phyloP scores from a whole-genome alignment of 2,329 filamentous ascomycete species.

The Arthrobotrys pseudoclavata region DNA sequence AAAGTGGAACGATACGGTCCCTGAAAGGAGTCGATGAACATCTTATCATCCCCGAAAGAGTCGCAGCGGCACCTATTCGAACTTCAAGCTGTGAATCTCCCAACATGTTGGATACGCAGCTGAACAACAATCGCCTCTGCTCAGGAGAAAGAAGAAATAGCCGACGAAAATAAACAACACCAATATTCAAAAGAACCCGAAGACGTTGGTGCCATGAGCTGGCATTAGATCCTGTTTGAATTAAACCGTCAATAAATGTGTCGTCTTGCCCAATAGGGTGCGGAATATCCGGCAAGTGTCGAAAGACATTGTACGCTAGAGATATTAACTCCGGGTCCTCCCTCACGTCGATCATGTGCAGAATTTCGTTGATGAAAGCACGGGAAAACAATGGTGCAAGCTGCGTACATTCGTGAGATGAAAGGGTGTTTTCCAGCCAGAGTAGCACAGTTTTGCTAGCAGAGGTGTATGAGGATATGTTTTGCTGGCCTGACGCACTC shows the following conservation, averaged over 20 bases:
- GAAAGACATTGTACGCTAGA: conserved; percentile 95
- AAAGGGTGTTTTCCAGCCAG: conserved; percentile 92
- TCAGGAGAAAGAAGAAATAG: conserved; percentile 84
- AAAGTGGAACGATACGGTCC: conserved; percentile 78
- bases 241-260: conserved; percentile 85
- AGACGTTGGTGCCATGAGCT: conserved; percentile 95
- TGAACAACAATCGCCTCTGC: conserved; percentile 85
- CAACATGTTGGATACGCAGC: conserved; percentile 95
- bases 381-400: conserved; percentile 91
- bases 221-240: conserved; percentile 86
- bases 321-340: conserved; percentile 96
- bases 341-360: conserved; percentile 99
- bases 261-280: conserved; percentile 88
- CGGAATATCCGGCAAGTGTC: conserved; percentile 94
- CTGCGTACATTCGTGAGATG: conserved; percentile 91
- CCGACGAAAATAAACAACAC: conserved; percentile 97
- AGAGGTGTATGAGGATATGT: conserved; percentile 92
- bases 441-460: conserved; percentile 95
- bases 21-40: conserved; percentile 88
- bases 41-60: conserved; percentile 95
- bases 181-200: conserved; percentile 95
- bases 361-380: conserved; percentile 87
- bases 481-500: conserved; percentile 85
- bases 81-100: conserved; percentile 93
- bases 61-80: conserved; percentile 89